Evolutionary conservation across 2,329 filamentous ascomycete species (phyloP).

Genomic region (Xylaria sp.): DNA sequence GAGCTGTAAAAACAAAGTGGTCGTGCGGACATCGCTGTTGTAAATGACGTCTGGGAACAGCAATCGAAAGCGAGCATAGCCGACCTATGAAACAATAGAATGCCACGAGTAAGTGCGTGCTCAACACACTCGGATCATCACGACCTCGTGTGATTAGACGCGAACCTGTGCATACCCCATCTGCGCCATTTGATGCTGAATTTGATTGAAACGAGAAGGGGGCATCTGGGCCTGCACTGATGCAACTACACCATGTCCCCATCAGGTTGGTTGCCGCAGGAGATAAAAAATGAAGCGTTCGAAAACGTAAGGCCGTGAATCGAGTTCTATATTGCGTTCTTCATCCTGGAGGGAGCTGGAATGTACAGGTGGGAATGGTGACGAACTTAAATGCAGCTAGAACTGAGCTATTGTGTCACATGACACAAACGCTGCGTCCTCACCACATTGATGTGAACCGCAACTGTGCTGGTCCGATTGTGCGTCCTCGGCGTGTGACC

Average conservation of each 20-base stretch:
- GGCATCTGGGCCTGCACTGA: no score
- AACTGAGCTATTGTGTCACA: conserved; percentile 16
- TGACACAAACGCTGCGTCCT: conserved; percentile 15
- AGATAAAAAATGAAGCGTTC: neutral
- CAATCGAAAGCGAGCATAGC: neutral
- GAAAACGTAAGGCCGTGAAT: neutral
- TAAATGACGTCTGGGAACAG: neutral
- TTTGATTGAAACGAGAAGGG: no score
- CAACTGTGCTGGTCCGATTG: neutral
- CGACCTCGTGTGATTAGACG: neutral
- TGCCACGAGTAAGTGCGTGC: neutral
- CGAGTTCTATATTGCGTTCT: neutral
- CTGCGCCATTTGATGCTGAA: conserved; percentile 1
- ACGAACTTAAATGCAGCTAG: conserved; percentile 2
- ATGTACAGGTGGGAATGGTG: neutral
- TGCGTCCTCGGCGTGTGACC: neutral
- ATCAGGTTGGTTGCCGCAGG: neutral
- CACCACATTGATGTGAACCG: conserved; percentile 38
- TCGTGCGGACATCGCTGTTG: neutral
- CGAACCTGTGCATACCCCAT: neutral
- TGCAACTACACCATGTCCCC: no score
- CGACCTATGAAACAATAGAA: neutral
- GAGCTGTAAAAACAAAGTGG: neutral
- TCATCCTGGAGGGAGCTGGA: neutral
- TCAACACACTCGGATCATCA: neutral